phyloP scores from a whole-genome alignment of 2,329 filamentous ascomycete species.

The Fusarium robinianum region DNA sequence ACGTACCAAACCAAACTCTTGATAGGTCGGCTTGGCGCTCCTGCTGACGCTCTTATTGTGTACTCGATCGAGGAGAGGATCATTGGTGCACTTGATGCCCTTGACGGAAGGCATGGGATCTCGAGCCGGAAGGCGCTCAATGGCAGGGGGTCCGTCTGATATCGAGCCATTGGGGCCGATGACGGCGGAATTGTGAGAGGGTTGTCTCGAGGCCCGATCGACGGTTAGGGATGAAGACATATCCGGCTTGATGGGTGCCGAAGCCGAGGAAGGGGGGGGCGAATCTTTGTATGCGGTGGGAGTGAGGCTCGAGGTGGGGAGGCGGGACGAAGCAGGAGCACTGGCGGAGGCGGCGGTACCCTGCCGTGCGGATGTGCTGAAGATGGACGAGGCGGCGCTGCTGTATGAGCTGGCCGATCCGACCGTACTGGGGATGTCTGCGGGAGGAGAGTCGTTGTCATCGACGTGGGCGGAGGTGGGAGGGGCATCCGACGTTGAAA shows the following conservation, averaged over 20 bases:
- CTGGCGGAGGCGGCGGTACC: constrained; percentile 43
- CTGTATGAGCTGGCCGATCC: constrained; percentile 74
- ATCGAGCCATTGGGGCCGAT: constrained; percentile 41
- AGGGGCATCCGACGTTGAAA: constrained; percentile 35
- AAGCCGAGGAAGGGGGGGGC: constrained; percentile 53
- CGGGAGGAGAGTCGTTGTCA: constrained; percentile 62
- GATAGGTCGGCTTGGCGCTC: constrained; percentile 63
- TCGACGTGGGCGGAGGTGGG: constrained; percentile 49
- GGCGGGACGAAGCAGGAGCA: constrained; percentile 49
- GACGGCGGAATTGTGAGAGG: constrained; percentile 36
- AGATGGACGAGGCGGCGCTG: constrained; percentile 73
- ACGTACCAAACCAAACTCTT: constrained; percentile 71
- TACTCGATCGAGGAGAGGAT: constrained; percentile 59
- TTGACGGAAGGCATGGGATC: constrained; percentile 58
- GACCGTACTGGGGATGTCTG: constrained; percentile 71
- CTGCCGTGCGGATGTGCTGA: constrained; percentile 57
- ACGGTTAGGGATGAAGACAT: constrained; percentile 57
- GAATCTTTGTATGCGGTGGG: constrained; percentile 59
- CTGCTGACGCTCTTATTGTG: constrained; percentile 57
- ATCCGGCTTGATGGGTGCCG: constrained; percentile 57
- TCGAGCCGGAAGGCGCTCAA: constrained; percentile 58
- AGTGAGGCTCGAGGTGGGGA: constrained; percentile 51
- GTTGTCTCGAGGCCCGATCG: constrained; percentile 40
- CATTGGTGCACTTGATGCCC: constrained; percentile 64
- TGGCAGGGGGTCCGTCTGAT: constrained; percentile 42